Evolutionary conservation across 768 basidiomycete species (phyloP), one percentile per base, ranked within the genome.

Genomic region (Cystobasidium onofrii): DNA sequence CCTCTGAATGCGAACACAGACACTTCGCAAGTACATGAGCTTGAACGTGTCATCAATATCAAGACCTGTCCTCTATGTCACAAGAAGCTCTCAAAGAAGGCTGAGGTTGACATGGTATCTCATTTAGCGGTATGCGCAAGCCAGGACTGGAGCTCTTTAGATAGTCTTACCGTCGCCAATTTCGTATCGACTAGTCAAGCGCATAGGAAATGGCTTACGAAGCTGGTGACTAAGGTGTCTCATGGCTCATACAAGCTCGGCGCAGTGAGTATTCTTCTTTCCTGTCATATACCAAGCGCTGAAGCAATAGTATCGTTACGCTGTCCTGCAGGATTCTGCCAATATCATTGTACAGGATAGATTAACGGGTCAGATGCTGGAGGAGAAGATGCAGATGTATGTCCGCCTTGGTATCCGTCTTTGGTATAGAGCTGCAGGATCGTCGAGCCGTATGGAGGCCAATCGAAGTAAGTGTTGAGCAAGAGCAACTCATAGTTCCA

Each of bases 381-480:
- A 99, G 82, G 95, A 98, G 83, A 98, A 97, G 84, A 99, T 97
- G 92, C 89, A 93, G 78, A 87, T 88, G 15, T 97, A 96, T 79
- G 92, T 97, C 0, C 84, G 94, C 44, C 82, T 99, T 18, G 95
- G 95, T 1, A 99, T 99, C 78, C 84, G 95, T 31, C 79, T 99
- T 73, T 80, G 97, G 74, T 99, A 98, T 84, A 50, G 91, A 90
- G 85, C 87, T 85, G 75, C 90, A 87, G 93, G 92, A 27, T 90
- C 89, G 50, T 88, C 87, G 76, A 87, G 89, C 75, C 84, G 89
- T 34, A 93, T 96, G 91, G 92, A 95, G 80, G 91, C 94, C 61
- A 87, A 84, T 17, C 83, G 90, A 83, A 91, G 92, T 90, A 76
- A n/a, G n/a, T 57, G 86, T 82, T 31, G 7, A 41, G 72, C 52